These are phyloP conservation scores for Ophiostoma angusticollis DNA, from an alignment of 2,329 filamentous ascomycete genomes.

Conservation along the genomic window DNA sequence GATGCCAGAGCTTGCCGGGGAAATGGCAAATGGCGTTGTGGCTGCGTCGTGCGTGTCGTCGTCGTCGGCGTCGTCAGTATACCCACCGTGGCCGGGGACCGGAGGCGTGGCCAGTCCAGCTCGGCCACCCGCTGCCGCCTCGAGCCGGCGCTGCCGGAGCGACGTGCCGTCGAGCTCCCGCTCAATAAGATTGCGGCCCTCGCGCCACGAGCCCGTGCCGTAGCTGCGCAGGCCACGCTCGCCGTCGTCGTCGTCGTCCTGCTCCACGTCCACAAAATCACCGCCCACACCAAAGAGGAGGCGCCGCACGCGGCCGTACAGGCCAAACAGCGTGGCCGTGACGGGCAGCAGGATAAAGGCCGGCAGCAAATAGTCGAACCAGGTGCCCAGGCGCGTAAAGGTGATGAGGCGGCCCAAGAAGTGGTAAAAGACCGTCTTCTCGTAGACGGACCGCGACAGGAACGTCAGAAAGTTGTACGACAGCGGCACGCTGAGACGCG, in stretches of 20 bases:
- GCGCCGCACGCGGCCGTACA: conserved; percentile 72
- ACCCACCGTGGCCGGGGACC: conserved; percentile 21
- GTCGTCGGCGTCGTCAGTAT: conserved; percentile 7
- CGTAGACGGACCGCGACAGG: conserved; percentile 57
- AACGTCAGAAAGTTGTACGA: conserved; percentile 97
- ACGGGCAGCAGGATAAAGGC: conserved; percentile 79
- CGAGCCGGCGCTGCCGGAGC: conserved; percentile 35
- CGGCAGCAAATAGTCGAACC: conserved; percentile 83
- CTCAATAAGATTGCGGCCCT: conserved; percentile 82
- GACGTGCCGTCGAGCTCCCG: conserved; percentile 61
- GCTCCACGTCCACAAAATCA: conserved; percentile 54
- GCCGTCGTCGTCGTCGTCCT: conserved; percentile 57
- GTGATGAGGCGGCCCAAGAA: conserved; percentile 78
- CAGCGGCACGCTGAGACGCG: conserved; percentile 81
- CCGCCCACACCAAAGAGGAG: conserved; percentile 62
- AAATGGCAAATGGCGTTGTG: conserved; percentile 32
- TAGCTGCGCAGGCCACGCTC: conserved; percentile 46
- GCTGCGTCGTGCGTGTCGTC: conserved; percentile 16
- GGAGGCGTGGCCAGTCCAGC: neutral
- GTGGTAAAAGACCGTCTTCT: conserved; percentile 69
- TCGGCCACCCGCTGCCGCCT: conserved; percentile 23
- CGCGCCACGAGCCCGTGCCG: conserved; percentile 76
- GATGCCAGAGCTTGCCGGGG: conserved; percentile 18
- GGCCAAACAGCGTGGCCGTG: conserved; percentile 70
- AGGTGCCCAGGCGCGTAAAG: conserved; percentile 66